These are phyloP conservation scores for Tolypocladium sp. DNA, from an alignment of 2,329 filamentous ascomycete genomes.

Conservation along the genomic window DNA sequence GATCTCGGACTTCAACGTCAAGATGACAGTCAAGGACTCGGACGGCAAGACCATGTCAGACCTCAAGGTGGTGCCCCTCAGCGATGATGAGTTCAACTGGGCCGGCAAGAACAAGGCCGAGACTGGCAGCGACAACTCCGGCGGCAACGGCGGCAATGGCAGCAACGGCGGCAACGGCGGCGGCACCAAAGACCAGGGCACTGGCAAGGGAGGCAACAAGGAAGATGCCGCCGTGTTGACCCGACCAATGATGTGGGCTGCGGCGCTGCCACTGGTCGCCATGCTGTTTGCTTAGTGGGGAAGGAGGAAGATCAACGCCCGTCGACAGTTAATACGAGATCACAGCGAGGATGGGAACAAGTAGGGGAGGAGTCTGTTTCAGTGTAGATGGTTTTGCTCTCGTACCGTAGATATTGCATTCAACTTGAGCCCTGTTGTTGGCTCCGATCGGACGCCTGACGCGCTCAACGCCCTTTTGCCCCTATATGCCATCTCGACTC, in stretches of 20 bases:
- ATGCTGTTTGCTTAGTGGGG: slow-evolving; percentile 22
- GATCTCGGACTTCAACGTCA: slow-evolving; percentile 55
- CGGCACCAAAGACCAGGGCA: not conserved
- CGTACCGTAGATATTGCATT: not conserved
- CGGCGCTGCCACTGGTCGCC: slow-evolving; percentile 21
- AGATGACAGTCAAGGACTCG: slow-evolving; percentile 28
- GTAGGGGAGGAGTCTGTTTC: slow-evolving; percentile 4
- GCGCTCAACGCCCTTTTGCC: not conserved
- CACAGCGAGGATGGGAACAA: not conserved
- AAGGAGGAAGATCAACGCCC: not conserved
- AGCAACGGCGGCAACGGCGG: slow-evolving; percentile 1
- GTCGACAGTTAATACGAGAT: not conserved
- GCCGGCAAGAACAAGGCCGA: slow-evolving; percentile 31
- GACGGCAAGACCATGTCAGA: slow-evolving; percentile 30
- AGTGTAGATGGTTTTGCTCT: slow-evolving; percentile 4
- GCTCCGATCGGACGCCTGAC: not conserved
- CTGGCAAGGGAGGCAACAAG: slow-evolving; percentile 10
- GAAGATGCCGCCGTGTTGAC: slow-evolving; percentile 18
- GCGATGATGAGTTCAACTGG: slow-evolving; percentile 35
- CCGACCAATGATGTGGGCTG: slow-evolving; percentile 22
- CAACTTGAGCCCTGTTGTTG: not conserved
- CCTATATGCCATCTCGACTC: not conserved
- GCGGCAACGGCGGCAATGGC: slow-evolving; percentile 1
- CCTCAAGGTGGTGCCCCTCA: slow-evolving; percentile 38
- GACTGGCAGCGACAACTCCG: slow-evolving; percentile 17